phyloP scores from a whole-genome alignment of 108 stramenopile species.

The Aurantiochytrium sp. region DNA sequence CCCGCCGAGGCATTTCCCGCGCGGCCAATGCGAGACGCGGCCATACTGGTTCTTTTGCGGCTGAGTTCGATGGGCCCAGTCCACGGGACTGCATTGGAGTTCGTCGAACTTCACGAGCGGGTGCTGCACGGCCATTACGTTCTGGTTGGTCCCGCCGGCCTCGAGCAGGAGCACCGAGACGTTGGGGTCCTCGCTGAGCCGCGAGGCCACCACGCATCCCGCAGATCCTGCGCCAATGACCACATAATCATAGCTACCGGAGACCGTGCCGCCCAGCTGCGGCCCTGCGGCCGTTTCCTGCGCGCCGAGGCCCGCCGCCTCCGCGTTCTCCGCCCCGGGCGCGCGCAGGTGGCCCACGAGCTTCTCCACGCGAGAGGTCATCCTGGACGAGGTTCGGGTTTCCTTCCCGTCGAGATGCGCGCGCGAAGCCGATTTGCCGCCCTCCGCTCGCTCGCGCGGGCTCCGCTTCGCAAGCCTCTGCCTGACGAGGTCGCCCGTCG shows the following conservation, averaged over 20 bases:
- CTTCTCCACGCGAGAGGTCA: no score
- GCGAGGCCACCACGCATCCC: conserved; percentile 67
- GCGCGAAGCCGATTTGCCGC: no score
- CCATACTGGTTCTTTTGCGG: background rate
- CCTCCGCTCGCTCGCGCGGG: no score
- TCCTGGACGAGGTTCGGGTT: no score
- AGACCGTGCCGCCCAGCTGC: background rate
- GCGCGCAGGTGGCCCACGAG: no score
- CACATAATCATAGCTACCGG: conserved; percentile 63
- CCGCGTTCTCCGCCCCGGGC: background rate
- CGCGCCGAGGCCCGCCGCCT: background rate
- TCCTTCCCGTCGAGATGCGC: no score
- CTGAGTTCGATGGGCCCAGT: background rate
- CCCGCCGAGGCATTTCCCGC: conserved; percentile 65
- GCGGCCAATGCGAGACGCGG: conserved; percentile 40
- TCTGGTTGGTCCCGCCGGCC: conserved; percentile 35
- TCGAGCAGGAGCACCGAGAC: conserved; percentile 50
- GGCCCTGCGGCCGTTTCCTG: background rate
- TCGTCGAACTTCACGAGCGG: background rate
- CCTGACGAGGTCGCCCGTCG: no score
- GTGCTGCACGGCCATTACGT: background rate
- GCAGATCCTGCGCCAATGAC: conserved; percentile 72
- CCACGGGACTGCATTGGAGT: background rate
- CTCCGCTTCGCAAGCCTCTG: no score
- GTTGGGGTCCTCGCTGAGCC: conserved; percentile 45